A percentile compares a stretch with the other conserved stretches of the same genome.
phyloP scores from a whole-genome alignment of 257 asterid genomes.

The Rhazya stricta region DNA sequence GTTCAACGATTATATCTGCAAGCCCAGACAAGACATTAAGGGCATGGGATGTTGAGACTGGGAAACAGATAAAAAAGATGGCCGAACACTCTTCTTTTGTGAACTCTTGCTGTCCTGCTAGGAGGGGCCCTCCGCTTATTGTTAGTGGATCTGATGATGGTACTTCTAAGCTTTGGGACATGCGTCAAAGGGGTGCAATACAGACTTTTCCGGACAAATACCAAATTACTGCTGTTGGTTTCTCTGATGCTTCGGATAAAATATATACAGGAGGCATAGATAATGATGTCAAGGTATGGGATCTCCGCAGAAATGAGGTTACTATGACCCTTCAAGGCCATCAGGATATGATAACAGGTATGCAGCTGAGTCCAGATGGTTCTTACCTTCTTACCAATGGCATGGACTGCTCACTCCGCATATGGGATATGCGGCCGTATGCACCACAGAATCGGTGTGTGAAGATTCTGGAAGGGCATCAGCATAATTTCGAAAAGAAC shows the following conservation, averaged over 20 bases:
- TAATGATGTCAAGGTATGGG: conserved; percentile 94
- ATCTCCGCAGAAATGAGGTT: conserved; percentile 77
- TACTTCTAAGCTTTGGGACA: conserved; percentile 97
- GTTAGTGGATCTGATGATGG: conserved; percentile 99
- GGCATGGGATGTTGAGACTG: conserved; percentile 96
- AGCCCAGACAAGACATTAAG: conserved; percentile 92
- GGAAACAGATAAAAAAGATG: conserved; percentile 94
- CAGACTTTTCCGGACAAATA: conserved; percentile 95
- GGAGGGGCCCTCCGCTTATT: conserved; percentile 93
- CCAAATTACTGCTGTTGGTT: conserved; percentile 95
- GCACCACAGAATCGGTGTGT: conserved; percentile 97
- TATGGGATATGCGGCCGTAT: conserved; percentile 99
- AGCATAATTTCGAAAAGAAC: conserved; percentile 94
- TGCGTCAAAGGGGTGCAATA: conserved; percentile 94
- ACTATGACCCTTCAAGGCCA: conserved; percentile 97
- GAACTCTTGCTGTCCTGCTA: conserved; percentile 86
- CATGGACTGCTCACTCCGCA: conserved; percentile 87
- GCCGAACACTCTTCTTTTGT: conserved; percentile 82
- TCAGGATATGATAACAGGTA: conserved; percentile 85
- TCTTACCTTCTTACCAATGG: conserved; percentile 91
- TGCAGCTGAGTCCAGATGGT: conserved; percentile 97
- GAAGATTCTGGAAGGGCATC: conserved; percentile 93
- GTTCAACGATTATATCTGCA: conserved; percentile 76
- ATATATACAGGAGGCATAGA: conserved; percentile 91
- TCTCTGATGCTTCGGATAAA: conserved; percentile 94